phyloP scores from a whole-genome alignment of 768 basidiomycete genomes.

The Glaciozyma martinii region DNA sequence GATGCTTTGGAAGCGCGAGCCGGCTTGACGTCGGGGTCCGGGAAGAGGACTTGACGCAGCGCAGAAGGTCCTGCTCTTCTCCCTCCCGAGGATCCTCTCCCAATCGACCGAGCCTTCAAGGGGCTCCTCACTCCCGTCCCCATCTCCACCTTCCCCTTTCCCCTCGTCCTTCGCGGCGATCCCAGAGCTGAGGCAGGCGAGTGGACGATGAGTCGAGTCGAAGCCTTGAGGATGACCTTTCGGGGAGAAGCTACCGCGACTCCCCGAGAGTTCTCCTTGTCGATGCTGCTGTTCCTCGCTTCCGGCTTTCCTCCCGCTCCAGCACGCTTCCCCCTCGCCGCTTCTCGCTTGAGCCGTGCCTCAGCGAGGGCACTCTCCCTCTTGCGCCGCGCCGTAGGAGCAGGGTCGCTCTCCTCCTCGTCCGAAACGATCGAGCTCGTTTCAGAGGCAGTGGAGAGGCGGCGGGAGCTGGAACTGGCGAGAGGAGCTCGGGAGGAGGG shows the following conservation, averaged over 20 bases:
- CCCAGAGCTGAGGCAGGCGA: not conserved
- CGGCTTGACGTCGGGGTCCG: not conserved
- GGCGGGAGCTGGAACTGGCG: too few species aligned
- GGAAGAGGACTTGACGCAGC: not conserved
- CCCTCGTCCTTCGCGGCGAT: not conserved
- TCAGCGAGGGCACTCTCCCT: too few species aligned
- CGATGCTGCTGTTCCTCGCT: not conserved
- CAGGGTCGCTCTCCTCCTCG: too few species aligned
- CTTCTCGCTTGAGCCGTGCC: too few species aligned
- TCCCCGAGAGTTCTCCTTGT: not conserved
- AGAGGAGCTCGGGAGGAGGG: not conserved
- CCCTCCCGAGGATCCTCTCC: too few species aligned
- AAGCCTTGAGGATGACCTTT: slow-evolving; percentile 1
- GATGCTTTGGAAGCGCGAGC: not conserved
- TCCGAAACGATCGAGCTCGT: too few species aligned
- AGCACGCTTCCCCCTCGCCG: too few species aligned
- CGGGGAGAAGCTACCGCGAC: not conserved
- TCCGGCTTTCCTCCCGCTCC: not conserved
- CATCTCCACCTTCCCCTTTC: too few species aligned
- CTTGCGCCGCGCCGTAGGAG: too few species aligned
- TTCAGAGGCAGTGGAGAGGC: too few species aligned
- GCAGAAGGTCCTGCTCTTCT: not conserved
- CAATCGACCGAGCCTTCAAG: too few species aligned
- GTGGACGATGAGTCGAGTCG: not conserved
- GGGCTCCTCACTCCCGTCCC: not conserved